phyloP scores from a whole-genome alignment of 2,329 filamentous ascomycete genomes.

The Epichloe hybrida region DNA sequence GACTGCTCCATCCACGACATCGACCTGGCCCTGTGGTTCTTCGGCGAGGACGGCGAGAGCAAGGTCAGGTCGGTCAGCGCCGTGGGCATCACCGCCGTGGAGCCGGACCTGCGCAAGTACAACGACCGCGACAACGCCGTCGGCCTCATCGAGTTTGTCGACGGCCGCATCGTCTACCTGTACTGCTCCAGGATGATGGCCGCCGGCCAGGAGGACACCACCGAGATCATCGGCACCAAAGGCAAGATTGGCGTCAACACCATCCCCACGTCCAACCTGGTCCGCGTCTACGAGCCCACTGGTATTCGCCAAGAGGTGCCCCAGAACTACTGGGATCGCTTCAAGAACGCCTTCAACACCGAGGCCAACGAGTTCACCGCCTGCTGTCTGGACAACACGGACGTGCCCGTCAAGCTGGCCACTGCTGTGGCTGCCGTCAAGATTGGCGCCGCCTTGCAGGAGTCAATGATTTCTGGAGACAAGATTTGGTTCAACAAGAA shows the following conservation, averaged over 20 bases:
- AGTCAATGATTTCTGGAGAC: constrained; percentile 37
- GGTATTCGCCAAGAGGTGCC: constrained; percentile 42
- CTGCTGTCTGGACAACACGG: constrained; percentile 39
- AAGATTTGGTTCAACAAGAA: constrained; percentile 43
- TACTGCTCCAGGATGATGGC: constrained; percentile 55
- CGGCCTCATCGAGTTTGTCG: constrained; percentile 52
- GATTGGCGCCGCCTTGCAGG: constrained; percentile 47
- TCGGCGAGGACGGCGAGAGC: constrained; percentile 13
- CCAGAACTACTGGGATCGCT: constrained; percentile 47
- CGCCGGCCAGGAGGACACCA: constrained; percentile 52
- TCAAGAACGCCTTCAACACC: constrained; percentile 47
- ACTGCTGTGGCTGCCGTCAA: constrained; percentile 45
- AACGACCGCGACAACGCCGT: constrained; percentile 19
- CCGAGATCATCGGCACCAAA: constrained; percentile 53
- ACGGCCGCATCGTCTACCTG: constrained; percentile 49
- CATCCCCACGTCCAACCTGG: constrained; percentile 38
- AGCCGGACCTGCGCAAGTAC: constrained; percentile 14
- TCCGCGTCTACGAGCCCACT: constrained; percentile 37
- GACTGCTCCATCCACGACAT: constrained; percentile 60
- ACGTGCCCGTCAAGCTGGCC: constrained; percentile 40
- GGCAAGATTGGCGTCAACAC: constrained; percentile 50
- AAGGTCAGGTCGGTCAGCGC: constrained; percentile 15
- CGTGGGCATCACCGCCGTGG: constrained; percentile 16
- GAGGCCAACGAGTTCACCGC: constrained; percentile 52
- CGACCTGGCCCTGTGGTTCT: constrained; percentile 17